Conservation (phyloP, 2,329 filamentous ascomycete genomes). For the Aspergillus tubingensis region DNA sequence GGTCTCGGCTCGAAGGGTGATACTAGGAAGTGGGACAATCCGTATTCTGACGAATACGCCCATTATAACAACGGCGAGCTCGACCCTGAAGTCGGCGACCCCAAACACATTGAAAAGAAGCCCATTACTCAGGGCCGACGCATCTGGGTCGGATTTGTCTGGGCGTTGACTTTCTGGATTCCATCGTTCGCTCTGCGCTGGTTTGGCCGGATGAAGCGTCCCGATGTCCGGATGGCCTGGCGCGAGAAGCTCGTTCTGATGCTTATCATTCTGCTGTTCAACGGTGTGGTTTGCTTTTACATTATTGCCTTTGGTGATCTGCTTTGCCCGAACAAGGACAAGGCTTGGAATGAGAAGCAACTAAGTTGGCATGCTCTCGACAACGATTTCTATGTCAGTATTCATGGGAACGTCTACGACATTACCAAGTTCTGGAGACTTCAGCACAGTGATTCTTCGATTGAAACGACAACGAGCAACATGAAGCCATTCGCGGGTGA, state of each 20-base stretch:
- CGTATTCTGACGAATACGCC: conserved; percentile 37
- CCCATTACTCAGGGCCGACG: conserved; percentile 65
- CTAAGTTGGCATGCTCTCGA: conserved; percentile 69
- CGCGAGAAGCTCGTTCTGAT: conserved; percentile 89
- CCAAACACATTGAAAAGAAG: conserved; percentile 73
- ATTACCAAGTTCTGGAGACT: conserved; percentile 82
- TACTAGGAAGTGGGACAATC: conserved; percentile 63
- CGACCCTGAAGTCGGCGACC: conserved; percentile 76
- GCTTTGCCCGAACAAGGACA: conserved; percentile 87
- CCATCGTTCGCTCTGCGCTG: conserved; percentile 80
- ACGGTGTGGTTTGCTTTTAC: conserved; percentile 83
- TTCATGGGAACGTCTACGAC: conserved; percentile 88
- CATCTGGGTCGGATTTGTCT: conserved; percentile 78
- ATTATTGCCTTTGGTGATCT: conserved; percentile 83
- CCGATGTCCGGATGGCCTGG: conserved; percentile 96
- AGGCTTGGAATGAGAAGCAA: conserved; percentile 76
- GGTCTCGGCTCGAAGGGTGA: conserved; percentile 87
- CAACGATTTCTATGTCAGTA: conserved; percentile 81
- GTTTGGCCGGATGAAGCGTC: conserved; percentile 92
- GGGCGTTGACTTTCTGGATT: conserved; percentile 90
- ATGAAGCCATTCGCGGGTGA: conserved; percentile 80
- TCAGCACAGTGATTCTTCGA: conserved; percentile 75
- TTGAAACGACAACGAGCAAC: conserved; percentile 58
- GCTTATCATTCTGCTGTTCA: conserved; percentile 76
- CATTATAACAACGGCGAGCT: conserved; percentile 74